Evolutionary conservation across 208 protist species (phyloP).

Genomic region (Leishmania lainsoni): DNA sequence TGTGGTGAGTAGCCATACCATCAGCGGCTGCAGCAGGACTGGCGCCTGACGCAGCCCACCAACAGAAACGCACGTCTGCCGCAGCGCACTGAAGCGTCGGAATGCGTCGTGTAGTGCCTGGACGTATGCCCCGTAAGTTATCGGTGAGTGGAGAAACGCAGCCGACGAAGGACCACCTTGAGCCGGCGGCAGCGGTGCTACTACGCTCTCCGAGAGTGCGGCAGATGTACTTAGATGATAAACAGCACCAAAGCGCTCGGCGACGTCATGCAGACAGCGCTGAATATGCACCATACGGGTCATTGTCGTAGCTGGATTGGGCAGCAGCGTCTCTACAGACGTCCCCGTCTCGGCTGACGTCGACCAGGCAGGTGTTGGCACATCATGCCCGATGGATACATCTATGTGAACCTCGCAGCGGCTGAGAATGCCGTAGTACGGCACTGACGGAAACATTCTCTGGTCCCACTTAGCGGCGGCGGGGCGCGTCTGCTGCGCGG

Average conservation of each 20-base stretch:
- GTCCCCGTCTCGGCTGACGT: background rate
- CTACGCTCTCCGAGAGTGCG: conserved; percentile 16
- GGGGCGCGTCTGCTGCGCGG: conserved; percentile 7
- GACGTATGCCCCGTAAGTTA: conserved; percentile 31
- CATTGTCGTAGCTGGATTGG: conserved; percentile 19
- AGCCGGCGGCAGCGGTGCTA: background rate
- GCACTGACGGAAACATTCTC: conserved; percentile 37
- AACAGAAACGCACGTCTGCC: background rate
- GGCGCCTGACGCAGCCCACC: background rate
- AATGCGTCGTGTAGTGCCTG: conserved; percentile 26
- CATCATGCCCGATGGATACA: conserved; percentile 1
- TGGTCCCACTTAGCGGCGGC: background rate
- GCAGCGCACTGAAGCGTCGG: conserved; percentile 24
- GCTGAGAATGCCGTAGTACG: conserved; percentile 60
- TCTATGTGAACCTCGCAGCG: conserved; percentile 47
- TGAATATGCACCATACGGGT: conserved; percentile 27
- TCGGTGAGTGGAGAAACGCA: background rate
- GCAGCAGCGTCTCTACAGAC: background rate
- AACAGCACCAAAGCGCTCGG: conserved; percentile 26
- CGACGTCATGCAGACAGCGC: conserved; percentile 13
- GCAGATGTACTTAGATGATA: conserved; percentile 42
- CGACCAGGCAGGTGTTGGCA: background rate
- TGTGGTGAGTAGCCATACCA: conserved; percentile 32
- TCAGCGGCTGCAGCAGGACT: background rate
- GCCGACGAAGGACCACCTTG: background rate